Conservation (phyloP, 2,329 filamentous ascomycete species). For the Ophiocordyceps camponoti-leonardi region DNA sequence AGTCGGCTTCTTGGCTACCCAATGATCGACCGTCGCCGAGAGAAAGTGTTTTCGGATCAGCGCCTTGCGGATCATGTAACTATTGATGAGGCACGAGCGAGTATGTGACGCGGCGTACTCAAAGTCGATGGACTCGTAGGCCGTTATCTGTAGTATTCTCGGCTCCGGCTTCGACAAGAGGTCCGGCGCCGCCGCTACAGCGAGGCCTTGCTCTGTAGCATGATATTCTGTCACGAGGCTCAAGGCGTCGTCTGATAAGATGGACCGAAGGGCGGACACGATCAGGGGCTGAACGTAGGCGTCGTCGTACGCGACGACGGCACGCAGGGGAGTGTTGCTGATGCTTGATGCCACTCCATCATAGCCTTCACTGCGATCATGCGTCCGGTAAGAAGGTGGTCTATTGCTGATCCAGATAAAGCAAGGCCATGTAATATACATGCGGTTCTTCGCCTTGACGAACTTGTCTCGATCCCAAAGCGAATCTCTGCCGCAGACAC, state of each 20-base stretch:
- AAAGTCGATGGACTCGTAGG: conserved; percentile 83
- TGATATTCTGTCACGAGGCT: conserved; percentile 33
- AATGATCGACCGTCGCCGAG: conserved; percentile 65
- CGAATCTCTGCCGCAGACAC: background rate
- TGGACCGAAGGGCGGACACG: conserved; percentile 47
- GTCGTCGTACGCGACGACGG: conserved; percentile 72
- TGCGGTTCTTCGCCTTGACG: conserved; percentile 4
- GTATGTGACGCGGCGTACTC: conserved; percentile 49
- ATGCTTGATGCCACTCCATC: background rate
- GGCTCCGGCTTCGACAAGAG: conserved; percentile 17
- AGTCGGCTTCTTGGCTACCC: conserved; percentile 66
- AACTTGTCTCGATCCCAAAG: conserved; percentile 1
- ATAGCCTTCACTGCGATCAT: background rate
- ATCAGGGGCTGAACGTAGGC: conserved; percentile 80
- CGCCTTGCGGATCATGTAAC: conserved; percentile 90
- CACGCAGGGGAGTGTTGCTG: conserved; percentile 28
- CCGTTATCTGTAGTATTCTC: conserved; percentile 57
- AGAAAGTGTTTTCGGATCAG: conserved; percentile 94
- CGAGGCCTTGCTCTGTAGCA: conserved; percentile 10
- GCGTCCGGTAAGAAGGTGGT: conserved; percentile 18
- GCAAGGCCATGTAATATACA: conserved; percentile 11
- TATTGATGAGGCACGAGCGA: conserved; percentile 54
- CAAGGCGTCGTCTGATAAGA: conserved; percentile 37
- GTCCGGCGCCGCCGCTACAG: conserved; percentile 16
- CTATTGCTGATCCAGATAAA: conserved; percentile 10